Percentiles rank a stretch among this genome's conserved stretches.
phyloP scores from a whole-genome alignment of 2,329 filamentous ascomycete genomes.

The Escovopsis sp. region DNA sequence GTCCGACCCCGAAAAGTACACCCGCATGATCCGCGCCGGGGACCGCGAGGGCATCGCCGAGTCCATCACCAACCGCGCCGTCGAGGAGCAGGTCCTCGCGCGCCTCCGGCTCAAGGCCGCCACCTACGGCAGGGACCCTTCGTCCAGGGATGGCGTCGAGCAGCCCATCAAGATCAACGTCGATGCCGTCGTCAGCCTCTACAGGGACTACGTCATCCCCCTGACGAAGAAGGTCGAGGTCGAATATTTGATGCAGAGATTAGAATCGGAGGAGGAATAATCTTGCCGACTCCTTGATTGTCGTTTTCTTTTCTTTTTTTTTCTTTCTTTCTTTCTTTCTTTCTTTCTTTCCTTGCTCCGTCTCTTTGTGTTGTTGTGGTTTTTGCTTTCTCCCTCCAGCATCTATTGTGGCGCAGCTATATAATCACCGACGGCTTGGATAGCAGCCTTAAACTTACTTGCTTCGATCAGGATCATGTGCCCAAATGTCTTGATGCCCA shows the following conservation, averaged over 20 bases:
- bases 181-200: conserved; percentile 82
- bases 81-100: conserved; percentile 86
- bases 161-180: conserved; percentile 73
- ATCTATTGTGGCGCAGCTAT: conserved; percentile 38
- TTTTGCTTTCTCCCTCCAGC: no score
- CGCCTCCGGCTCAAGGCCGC: conserved; percentile 74
- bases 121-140: conserved; percentile 87
- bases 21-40: conserved; percentile 62
- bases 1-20: conserved; percentile 68
- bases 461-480: conserved; percentile 80
- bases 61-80: conserved; percentile 77
- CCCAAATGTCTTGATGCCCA: conserved; percentile 73
- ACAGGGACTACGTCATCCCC: conserved; percentile 85
- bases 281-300: not conserved
- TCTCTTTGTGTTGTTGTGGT: no score
- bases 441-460: conserved; percentile 57
- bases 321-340: no score
- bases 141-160: conserved; percentile 36
- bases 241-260: conserved; percentile 90
- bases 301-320: conserved; percentile 7
- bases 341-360: no score
- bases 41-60: conserved; percentile 72
- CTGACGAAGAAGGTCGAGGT: conserved; percentile 98
- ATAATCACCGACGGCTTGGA: conserved; percentile 64
- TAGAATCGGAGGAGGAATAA: conserved; percentile 29